phyloP scores from a whole-genome alignment of 2,329 filamentous ascomycete species.

The Colletotrichum sp. region DNA sequence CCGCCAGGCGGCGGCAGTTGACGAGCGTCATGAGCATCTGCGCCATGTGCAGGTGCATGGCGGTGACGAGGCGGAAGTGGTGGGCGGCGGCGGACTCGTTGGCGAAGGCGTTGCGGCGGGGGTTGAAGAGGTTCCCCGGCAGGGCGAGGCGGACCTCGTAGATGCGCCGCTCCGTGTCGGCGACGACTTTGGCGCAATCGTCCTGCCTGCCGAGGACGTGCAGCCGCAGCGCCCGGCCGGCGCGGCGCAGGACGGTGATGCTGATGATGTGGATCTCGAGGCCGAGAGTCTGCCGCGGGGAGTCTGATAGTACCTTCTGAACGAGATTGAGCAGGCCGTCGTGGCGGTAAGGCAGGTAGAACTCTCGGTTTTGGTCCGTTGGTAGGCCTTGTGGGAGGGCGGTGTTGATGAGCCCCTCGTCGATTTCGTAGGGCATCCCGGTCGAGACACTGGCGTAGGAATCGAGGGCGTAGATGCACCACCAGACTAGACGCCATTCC shows the following conservation, averaged over 20 bases:
- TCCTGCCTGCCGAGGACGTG: background rate
- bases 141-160: background rate
- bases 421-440: constrained; percentile 14
- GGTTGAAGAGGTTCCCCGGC: constrained; percentile 11
- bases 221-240: background rate
- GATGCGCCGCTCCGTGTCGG: background rate
- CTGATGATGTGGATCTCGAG: background rate
- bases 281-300: background rate
- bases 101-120: constrained; percentile 12
- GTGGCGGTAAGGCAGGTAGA: background rate
- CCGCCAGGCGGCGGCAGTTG: background rate
- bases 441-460: constrained; percentile 19
- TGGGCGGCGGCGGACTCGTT: constrained; percentile 5
- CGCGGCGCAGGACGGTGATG: background rate
- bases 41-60: constrained; percentile 18
- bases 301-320: background rate
- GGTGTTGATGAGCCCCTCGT: background rate
- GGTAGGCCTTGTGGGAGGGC: background rate
- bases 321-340: background rate
- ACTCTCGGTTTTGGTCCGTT: background rate
- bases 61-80: constrained; percentile 16
- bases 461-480: constrained; percentile 22
- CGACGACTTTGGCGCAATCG: background rate
- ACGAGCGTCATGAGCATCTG: constrained; percentile 14
- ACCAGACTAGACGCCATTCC: constrained; percentile 22